Evolutionary conservation across 441 rosid genomes (phyloP).

Genomic region (Isatis lusitanica): DNA sequence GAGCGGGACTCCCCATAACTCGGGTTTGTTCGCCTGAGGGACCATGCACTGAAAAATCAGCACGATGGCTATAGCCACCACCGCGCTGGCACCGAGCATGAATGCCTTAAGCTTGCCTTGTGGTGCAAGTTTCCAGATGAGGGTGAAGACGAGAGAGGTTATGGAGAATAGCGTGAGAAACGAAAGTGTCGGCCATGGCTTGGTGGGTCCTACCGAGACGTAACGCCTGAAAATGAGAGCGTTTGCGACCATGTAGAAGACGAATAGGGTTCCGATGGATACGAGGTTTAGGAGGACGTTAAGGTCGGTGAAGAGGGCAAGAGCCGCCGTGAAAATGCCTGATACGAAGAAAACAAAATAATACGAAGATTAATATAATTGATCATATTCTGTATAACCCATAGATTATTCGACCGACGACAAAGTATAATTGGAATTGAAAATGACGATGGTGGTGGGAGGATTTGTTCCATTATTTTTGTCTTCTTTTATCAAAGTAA

Average conservation of each 20-base stretch:
- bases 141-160: slow-evolving; percentile 61
- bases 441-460: slow-evolving; percentile 4
- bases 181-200: slow-evolving; percentile 73
- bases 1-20: slow-evolving; percentile 86
- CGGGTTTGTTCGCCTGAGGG: slow-evolving; percentile 71
- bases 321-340: slow-evolving; percentile 82
- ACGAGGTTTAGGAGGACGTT: slow-evolving; percentile 73
- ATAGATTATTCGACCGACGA: slow-evolving; percentile 2
- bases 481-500: slow-evolving; percentile 6
- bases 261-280: slow-evolving; percentile 87
- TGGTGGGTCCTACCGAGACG: slow-evolving; percentile 54
- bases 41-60: slow-evolving; percentile 54
- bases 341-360: slow-evolving; percentile 25
- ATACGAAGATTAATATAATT: background rate
- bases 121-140: slow-evolving; percentile 66
- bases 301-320: slow-evolving; percentile 81
- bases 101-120: slow-evolving; percentile 53
- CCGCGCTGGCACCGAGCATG: slow-evolving; percentile 48
- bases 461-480: slow-evolving; percentile 17
- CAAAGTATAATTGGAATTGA: slow-evolving; percentile 3
- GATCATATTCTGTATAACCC: background rate
- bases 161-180: slow-evolving; percentile 61
- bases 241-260: slow-evolving; percentile 93
- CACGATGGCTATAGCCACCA: slow-evolving; percentile 44
- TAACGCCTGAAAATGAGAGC: slow-evolving; percentile 83